Evolutionary conservation across 352 stramenopile species (phyloP), one percentile per base, ranked within the genome.

Genomic region (Pythium coloratum): DNA sequence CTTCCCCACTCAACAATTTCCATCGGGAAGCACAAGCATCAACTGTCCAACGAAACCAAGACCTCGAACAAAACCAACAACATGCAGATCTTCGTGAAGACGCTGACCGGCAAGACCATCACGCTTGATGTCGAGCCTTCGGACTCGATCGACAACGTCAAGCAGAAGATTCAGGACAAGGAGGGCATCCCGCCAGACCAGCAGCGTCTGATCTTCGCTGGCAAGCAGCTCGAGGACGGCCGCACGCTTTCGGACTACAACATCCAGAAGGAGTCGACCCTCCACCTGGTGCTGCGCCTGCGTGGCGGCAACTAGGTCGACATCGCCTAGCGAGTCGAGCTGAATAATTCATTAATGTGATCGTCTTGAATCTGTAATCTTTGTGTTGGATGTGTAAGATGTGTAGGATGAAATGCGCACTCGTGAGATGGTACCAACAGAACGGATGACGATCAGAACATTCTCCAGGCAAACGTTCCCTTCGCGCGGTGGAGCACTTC

Each of bases 261-360:
- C 66, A 72, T 72, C 66, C 66, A 72, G 66, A 72, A 72, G 60
- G 96, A 99, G 81, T 98, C 92, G 40, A 99, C 96, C 63, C 82
- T 99, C 40, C 96, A 99, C 85, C 78, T 99, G 72, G 97, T 99
- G 65, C 78, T 99, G 46, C 91, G 96, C 64, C 90, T 98, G 60
- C 91, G 95, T 80, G 88, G 88, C 91, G 85, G 87, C 42, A 49
- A 49, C 42, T 49, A 49, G 42, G 26, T 49, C 18, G 42, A 49
- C 16, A 6, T 9, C 5, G 42, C 42, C 16, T 12, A 18, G 24
- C 28, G 24, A 36, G 49, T 20, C 34, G 49, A 55, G 49, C 49
- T n/a, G 49, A 55, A 36, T 55, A 55, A 55, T 55, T 55, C 49
- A 55, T 55, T 36, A 55, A 55, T 55, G 49, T 55, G 28, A 32